Conservation (phyloP, 352 stramenopile genomes). For the Pythium phragmiticola region DNA sequence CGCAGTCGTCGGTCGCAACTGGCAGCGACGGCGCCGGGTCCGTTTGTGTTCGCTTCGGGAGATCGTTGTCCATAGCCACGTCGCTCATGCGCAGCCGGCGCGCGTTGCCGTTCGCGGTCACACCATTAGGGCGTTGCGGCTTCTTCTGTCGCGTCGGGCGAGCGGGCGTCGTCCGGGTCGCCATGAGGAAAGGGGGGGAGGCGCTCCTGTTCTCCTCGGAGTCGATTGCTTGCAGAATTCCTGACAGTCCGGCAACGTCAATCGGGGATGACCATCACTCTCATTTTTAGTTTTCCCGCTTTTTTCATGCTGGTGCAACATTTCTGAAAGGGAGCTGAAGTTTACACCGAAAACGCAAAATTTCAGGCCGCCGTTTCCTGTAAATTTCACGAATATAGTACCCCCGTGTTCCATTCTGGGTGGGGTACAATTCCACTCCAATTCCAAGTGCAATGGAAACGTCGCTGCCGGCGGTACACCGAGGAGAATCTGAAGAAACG, state of each 20-base stretch:
- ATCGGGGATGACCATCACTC: slow-evolving; percentile 25
- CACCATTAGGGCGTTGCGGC: background rate
- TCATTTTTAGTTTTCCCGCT: slow-evolving; percentile 21
- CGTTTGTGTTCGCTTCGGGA: background rate
- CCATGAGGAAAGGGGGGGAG: background rate
- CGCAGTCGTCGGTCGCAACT: background rate
- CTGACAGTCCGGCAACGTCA: background rate
- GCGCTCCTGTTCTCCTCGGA: background rate
- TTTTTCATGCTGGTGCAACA: slow-evolving; percentile 11
- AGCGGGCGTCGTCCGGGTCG: slow-evolving; percentile 13
- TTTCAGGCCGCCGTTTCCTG: too few relatives aligned
- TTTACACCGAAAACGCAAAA: background rate
- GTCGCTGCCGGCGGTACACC: slow-evolving; percentile 8
- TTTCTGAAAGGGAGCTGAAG: background rate
- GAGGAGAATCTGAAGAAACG: slow-evolving; percentile 3
- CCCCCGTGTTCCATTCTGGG: background rate
- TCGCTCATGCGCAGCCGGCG: slow-evolving; percentile 20
- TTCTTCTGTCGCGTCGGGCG: slow-evolving; percentile 17
- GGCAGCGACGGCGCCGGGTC: background rate
- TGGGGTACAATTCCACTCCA: slow-evolving; percentile 24
- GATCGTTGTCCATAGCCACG: slow-evolving; percentile 17
- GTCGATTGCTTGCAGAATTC: background rate
- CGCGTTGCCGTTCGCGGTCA: slow-evolving; percentile 7
- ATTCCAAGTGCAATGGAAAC: slow-evolving; percentile 27
- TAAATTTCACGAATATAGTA: slow-evolving; percentile 11